A percentile compares a stretch with the other conserved stretches of the same genome.
phyloP scores from a whole-genome alignment of 73 alveolate genomes.

The Paramecium caudatum region DNA sequence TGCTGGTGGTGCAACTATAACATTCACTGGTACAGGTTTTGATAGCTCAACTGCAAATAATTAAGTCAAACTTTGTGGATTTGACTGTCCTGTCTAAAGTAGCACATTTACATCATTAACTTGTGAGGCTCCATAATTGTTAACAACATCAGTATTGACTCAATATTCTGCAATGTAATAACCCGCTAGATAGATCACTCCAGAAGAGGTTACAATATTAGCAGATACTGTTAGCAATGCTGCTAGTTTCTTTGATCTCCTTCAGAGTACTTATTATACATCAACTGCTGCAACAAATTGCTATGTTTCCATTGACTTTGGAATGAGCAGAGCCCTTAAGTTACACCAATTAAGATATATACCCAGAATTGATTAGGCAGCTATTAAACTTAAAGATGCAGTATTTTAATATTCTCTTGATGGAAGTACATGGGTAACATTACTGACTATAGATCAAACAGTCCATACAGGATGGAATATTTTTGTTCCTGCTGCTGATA shows the following conservation, averaged over 20 bases:
- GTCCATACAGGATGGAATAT: conserved; percentile 72
- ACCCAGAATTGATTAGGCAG: conserved; percentile 53
- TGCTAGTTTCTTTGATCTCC: conserved; percentile 15
- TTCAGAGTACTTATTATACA: background rate
- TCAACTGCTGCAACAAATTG: conserved; percentile 55
- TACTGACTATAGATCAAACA: conserved; percentile 53
- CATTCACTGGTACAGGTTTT: conserved; percentile 66
- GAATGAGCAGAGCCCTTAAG: background rate
- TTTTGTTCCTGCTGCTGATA: conserved; percentile 48
- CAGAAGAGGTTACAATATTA: background rate
- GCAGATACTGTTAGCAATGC: background rate
- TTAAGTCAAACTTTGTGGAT: conserved; percentile 43
- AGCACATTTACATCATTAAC: background rate
- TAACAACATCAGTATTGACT: background rate
- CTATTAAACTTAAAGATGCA: conserved; percentile 54
- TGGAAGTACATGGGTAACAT: conserved; percentile 58
- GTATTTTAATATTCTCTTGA: conserved; percentile 59
- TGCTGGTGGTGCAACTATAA: conserved; percentile 62
- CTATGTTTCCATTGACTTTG: conserved; percentile 9
- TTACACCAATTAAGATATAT: conserved; percentile 41
- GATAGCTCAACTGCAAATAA: background rate
- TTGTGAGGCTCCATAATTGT: conserved; percentile 53
- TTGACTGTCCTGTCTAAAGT: background rate
- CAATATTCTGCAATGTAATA: background rate
- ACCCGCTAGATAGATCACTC: background rate